phyloP scores from a whole-genome alignment of 1,139 yeast genomes.

The Magnusiomyces paraingens region DNA sequence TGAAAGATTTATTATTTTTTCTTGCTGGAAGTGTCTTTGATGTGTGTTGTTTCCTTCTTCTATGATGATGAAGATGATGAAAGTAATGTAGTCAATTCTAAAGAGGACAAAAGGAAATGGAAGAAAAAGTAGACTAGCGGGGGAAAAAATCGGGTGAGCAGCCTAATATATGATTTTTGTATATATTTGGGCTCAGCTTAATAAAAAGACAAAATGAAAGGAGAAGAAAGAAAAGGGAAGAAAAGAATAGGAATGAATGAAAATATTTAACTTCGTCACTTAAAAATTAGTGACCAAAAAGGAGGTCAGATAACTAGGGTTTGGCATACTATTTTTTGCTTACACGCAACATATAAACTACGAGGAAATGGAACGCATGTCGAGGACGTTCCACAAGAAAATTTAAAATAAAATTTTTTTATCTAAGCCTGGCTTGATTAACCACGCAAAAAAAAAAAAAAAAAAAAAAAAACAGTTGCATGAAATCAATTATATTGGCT shows the following conservation, averaged over 20 bases:
- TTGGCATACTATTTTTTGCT: neutral
- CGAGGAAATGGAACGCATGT: too few species aligned
- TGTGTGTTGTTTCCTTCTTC: too few species aligned
- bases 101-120: neutral
- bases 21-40: too few species aligned
- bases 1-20: neutral
- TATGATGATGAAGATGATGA: neutral
- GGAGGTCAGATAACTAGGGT: neutral
- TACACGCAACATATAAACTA: too few species aligned
- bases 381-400: too few species aligned
- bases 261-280: neutral
- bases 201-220: neutral
- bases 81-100: neutral
- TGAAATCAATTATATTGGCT: too few species aligned
- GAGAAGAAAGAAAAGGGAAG: neutral
- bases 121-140: neutral
- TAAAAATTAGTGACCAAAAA: neutral
- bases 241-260: neutral
- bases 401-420: too few species aligned
- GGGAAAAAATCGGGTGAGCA: too few species aligned
- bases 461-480: neutral
- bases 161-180: neutral
- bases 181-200: neutral
- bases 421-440: too few species aligned
- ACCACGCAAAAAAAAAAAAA: too few species aligned